Conservation (phyloP, 192 early-diverging fungal genomes). For the Irineochytrium annulatum region DNA sequence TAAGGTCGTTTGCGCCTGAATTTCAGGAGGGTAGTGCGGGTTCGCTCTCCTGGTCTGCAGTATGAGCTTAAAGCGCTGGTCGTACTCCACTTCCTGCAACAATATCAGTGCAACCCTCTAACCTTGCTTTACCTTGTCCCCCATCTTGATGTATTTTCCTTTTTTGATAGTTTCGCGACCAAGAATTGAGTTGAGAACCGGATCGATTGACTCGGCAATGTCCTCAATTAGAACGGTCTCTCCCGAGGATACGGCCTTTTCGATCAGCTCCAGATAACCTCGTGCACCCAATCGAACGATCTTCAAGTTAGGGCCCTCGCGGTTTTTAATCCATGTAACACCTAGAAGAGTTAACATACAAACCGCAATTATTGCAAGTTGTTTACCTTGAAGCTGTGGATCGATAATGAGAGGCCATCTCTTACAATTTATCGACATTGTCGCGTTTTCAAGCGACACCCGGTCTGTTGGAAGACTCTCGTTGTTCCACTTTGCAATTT, state of each 20-base stretch:
- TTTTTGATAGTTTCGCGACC: constrained; percentile 67
- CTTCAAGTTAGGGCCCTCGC: constrained; percentile 52
- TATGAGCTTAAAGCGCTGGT: constrained; percentile 58
- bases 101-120: no score
- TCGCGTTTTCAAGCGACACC: constrained; percentile 61
- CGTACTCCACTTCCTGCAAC: constrained; percentile 69
- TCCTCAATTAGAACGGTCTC: constrained; percentile 62
- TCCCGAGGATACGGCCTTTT: constrained; percentile 58
- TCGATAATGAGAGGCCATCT: constrained; percentile 66
- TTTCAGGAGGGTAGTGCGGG: constrained; percentile 66
- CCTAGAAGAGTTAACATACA: no score
- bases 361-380: no score
- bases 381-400: constrained; percentile 64
- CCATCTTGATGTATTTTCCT: constrained; percentile 62
- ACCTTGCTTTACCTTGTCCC: no score
- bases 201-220: constrained; percentile 56
- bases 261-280: constrained; percentile 60
- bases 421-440: constrained; percentile 59
- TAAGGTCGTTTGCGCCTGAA: constrained; percentile 62
- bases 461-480: constrained; percentile 61
- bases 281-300: constrained; percentile 51
- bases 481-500: constrained; percentile 66
- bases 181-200: constrained; percentile 58
- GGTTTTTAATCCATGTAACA: constrained; percentile 62
- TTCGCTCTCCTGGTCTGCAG: constrained; percentile 59